A percentile compares a stretch with the other conserved stretches of the same genome.
These are phyloP conservation scores for Lanmaoa pseudosensibilis DNA, from an alignment of 768 basidiomycete species.

Conservation along the genomic window DNA sequence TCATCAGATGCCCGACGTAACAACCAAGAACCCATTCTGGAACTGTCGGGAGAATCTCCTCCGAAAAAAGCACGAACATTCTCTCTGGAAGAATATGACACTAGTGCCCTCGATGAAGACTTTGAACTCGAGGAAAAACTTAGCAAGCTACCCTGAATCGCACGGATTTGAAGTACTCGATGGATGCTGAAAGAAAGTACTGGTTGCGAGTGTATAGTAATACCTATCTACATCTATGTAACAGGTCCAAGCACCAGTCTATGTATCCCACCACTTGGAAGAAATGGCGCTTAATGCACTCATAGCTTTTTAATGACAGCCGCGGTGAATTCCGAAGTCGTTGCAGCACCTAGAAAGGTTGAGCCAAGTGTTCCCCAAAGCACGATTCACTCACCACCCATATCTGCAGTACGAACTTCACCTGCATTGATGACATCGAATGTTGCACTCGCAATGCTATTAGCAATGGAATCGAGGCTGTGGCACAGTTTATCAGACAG, in stretches of 20 bases:
- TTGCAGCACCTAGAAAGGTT: conserved; percentile 63
- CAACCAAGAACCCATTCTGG: conserved; percentile 4
- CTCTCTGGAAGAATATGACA: conserved; percentile 55
- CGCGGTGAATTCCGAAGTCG: conserved; percentile 93
- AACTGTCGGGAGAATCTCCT: conserved; percentile 25
- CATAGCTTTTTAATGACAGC: conserved; percentile 84
- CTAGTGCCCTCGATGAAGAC: conserved; percentile 47
- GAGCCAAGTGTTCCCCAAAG: conserved; percentile 2
- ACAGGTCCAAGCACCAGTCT: conserved; percentile 7
- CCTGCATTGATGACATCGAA: conserved; percentile 90
- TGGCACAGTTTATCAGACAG: conserved; percentile 7
- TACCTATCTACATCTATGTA: conserved; percentile 29
- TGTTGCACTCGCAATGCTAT: conserved; percentile 88
- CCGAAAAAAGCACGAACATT: conserved; percentile 43
- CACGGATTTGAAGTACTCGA: neutral
- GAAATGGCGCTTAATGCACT: conserved; percentile 6
- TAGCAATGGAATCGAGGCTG: conserved; percentile 90
- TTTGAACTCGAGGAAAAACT: conserved; percentile 47
- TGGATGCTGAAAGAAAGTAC: conserved; percentile 16
- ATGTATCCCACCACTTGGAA: neutral
- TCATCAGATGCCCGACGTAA: neutral
- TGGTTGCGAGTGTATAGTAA: conserved; percentile 10
- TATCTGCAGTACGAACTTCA: conserved; percentile 89
- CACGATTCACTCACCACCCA: conserved; percentile 70
- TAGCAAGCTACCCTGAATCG: conserved; percentile 8